A percentile compares a stretch with the other conserved stretches of the same genome.
Conservation (phyloP, 345 rosid species). For the Brassica cretica region DNA sequence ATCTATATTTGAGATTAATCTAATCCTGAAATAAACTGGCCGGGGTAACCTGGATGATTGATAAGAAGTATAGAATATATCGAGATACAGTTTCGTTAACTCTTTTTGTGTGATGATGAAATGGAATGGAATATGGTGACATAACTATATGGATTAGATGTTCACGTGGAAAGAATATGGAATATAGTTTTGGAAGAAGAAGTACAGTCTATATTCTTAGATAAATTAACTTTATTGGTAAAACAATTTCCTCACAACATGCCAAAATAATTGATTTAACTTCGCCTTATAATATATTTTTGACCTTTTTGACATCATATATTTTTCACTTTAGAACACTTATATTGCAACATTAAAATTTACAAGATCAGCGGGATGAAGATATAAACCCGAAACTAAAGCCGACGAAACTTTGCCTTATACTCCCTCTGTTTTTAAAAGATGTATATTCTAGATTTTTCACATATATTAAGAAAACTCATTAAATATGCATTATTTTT, state of each 20-base stretch:
- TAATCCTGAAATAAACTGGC: constrained; percentile 3
- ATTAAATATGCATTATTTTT: too few relatives aligned
- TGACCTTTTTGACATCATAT: too few relatives aligned
- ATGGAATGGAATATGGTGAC: constrained; percentile 24
- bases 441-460: too few relatives aligned
- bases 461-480: too few relatives aligned
- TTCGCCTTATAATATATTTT: background rate
- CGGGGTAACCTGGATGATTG: background rate
- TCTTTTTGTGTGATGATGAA: background rate
- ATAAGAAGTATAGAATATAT: constrained; percentile 18
- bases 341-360: too few relatives aligned
- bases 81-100: background rate
- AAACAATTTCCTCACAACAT: background rate
- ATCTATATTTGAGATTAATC: background rate
- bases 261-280: constrained; percentile 3
- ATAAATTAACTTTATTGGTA: background rate
- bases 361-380: too few relatives aligned
- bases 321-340: too few relatives aligned
- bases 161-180: constrained; percentile 26
- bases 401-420: too few relatives aligned
- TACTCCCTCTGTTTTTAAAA: too few relatives aligned
- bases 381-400: too few relatives aligned
- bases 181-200: constrained; percentile 10
- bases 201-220: constrained; percentile 7
- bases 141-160: constrained; percentile 26